These are phyloP conservation scores for Peterozyma toletana DNA, from an alignment of 805 yeast species.

Conservation along the genomic window DNA sequence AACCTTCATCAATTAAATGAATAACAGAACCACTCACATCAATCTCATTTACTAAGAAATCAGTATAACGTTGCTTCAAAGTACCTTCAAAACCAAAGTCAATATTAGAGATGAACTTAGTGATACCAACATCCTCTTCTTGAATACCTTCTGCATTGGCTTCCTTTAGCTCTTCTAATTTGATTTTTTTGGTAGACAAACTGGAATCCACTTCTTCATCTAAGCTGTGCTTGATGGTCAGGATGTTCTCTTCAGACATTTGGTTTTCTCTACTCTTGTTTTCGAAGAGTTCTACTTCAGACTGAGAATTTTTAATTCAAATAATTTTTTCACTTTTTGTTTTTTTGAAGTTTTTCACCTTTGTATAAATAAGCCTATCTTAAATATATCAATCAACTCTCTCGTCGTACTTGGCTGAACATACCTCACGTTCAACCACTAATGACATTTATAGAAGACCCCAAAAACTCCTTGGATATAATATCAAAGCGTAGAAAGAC, in stretches of 20 bases:
- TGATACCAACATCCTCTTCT: conserved; percentile 85
- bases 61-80: conserved; percentile 86
- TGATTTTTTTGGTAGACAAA: background rate
- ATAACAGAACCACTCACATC: conserved; percentile 61
- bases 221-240: no score
- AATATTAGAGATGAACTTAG: conserved; percentile 50
- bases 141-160: conserved; percentile 34
- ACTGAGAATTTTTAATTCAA: conserved; percentile 9
- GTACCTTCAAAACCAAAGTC: conserved; percentile 67
- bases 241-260: no score
- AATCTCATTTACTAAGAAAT: conserved; percentile 89
- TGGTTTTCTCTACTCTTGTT: no score
- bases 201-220: background rate
- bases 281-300: background rate
- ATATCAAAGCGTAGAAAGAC: conserved; percentile 3
- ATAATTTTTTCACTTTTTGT: conserved; percentile 9
- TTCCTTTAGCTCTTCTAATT: background rate
- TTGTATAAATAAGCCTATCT: no score
- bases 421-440: conserved; percentile 4
- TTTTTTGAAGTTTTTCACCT: conserved; percentile 10
- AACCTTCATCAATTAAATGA: conserved; percentile 70
- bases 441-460: conserved; percentile 7
- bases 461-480: background rate
- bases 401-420: no score
- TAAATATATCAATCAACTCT: no score